Conservation (phyloP, 1,284 basidiomycete species). For the Mycosarcoma maydis region DNA sequence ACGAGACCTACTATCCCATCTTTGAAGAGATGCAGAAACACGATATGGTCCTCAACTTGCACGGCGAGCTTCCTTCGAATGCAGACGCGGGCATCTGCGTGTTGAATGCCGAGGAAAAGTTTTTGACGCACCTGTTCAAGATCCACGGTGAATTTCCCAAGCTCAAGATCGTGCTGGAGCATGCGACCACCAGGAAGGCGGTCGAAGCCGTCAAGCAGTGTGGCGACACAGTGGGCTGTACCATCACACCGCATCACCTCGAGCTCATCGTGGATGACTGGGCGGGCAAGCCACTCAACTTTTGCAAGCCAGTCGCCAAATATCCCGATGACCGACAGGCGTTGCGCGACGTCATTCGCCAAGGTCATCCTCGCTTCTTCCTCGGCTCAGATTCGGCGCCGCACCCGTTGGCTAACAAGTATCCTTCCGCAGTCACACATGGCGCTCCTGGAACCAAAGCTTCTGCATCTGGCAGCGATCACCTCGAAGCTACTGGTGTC, state of each 20-base stretch:
- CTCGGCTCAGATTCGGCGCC: conserved; percentile 97
- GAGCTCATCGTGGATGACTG: conserved; percentile 95
- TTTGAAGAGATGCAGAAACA: conserved; percentile 94
- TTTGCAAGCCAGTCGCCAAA: conserved; percentile 98
- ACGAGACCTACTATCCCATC: conserved; percentile 91
- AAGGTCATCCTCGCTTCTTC: conserved; percentile 91
- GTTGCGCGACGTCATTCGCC: conserved; percentile 79
- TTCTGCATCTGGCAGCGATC: conserved; percentile 32
- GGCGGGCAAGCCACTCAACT: conserved; percentile 94
- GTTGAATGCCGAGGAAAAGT: conserved; percentile 90
- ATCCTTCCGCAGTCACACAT: conserved; percentile 69
- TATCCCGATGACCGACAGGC: conserved; percentile 90
- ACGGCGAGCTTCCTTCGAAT: conserved; percentile 97
- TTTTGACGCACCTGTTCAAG: conserved; percentile 86
- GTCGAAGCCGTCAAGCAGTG: conserved; percentile 75
- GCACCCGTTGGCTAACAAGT: conserved; percentile 84
- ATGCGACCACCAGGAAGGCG: conserved; percentile 95
- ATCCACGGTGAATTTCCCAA: conserved; percentile 87
- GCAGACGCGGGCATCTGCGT: conserved; percentile 84
- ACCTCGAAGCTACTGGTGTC: conserved; percentile 43
- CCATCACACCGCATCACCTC: conserved; percentile 97
- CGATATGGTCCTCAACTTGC: conserved; percentile 93
- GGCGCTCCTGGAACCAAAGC: conserved; percentile 41
- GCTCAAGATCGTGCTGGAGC: conserved; percentile 95
- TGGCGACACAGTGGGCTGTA: conserved; percentile 85